Conservation (phyloP, 768 basidiomycete genomes). For the Auricularia sp. region DNA sequence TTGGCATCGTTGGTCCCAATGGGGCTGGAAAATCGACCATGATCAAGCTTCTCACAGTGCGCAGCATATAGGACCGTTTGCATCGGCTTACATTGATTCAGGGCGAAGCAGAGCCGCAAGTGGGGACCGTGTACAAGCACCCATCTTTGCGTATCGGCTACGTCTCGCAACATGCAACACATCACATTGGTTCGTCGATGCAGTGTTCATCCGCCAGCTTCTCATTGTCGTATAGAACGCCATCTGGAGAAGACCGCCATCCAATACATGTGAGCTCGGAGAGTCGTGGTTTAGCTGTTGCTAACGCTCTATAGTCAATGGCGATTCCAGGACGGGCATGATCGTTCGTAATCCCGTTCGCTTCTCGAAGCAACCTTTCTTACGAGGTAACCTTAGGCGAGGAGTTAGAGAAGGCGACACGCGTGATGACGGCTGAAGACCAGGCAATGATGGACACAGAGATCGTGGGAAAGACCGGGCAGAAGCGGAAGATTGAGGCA, state of each 20-base stretch:
- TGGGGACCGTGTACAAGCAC: slow-evolving; percentile 89
- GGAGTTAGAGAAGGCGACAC: slow-evolving; percentile 82
- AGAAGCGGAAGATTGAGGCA: slow-evolving; percentile 85
- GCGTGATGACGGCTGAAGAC: slow-evolving; percentile 84
- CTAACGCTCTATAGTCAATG: slow-evolving; percentile 47
- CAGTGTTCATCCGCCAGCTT: too few relatives aligned
- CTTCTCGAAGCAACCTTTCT: neutral
- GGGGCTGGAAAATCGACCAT: slow-evolving; percentile 95
- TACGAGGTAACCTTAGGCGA: slow-evolving; percentile 45
- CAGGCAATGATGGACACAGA: slow-evolving; percentile 67
- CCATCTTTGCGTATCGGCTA: slow-evolving; percentile 90
- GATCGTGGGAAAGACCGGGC: slow-evolving; percentile 86
- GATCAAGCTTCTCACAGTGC: slow-evolving; percentile 83
- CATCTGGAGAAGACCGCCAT: slow-evolving; percentile 96
- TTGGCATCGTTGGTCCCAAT: slow-evolving; percentile 87
- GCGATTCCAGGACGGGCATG: slow-evolving; percentile 98
- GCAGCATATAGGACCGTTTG: slow-evolving; percentile 13
- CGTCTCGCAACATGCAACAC: slow-evolving; percentile 96
- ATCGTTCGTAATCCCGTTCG: slow-evolving; percentile 46
- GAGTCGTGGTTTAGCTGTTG: neutral
- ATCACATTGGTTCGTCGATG: slow-evolving; percentile 64
- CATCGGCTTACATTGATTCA: slow-evolving; percentile 17
- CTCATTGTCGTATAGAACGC: slow-evolving; percentile 43
- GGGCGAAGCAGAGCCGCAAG: slow-evolving; percentile 89
- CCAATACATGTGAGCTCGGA: slow-evolving; percentile 58